Base-by-base conservation (phyloP, 805 yeast species). In the Komagataella mondaviorum region DNA sequence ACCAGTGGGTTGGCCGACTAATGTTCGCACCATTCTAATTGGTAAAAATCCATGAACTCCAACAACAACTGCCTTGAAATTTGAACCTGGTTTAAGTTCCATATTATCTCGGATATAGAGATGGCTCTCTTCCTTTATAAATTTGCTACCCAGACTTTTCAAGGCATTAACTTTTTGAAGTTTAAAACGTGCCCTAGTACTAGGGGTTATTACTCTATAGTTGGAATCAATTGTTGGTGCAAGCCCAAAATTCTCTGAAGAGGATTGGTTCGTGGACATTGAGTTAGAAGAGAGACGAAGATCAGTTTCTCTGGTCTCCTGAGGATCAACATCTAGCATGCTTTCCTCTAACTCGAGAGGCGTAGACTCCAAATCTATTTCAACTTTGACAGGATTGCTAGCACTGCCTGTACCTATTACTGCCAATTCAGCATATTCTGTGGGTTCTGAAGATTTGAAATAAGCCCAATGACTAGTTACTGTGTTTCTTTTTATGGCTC, bases 1-100 rank as follows among this genome's bases (percentile, higher is more conserved):
- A 0, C 96, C 97, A 6, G 95, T 90, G 1, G 96, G 93, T 53
- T 90, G 88, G 1, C 98, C 98, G 48, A 91, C 79, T 6, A 91
- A 63, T 0, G 91, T 85, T 51, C 96, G 71, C 4, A 90, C 75
- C 73, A 88, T 81, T 54, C 79, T 80, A 2, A 89, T 83, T 0
- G 99, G 99, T 64, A 90, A 87, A 63, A 89, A 91, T 0, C 97
- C 97, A 67, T 91, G 99, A 1, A 93, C 86, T 0, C 96, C 96
- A 50, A 91, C 79, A n/a, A 93, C 82, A 16, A 93, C 75, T 0
- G 85, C 87, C 55, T 76, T 45, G n/a, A 30, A 30, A 14, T 10
- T 30, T 8, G 39, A 30, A 30, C 14, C 14, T 30, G n/a, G 14
- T 8, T 30, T 3, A 30, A 10, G 4, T 10, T 30, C 20, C 20